phyloP scores from a whole-genome alignment of 371 early-diverging fungal species.

The Smittium mucronatum region DNA sequence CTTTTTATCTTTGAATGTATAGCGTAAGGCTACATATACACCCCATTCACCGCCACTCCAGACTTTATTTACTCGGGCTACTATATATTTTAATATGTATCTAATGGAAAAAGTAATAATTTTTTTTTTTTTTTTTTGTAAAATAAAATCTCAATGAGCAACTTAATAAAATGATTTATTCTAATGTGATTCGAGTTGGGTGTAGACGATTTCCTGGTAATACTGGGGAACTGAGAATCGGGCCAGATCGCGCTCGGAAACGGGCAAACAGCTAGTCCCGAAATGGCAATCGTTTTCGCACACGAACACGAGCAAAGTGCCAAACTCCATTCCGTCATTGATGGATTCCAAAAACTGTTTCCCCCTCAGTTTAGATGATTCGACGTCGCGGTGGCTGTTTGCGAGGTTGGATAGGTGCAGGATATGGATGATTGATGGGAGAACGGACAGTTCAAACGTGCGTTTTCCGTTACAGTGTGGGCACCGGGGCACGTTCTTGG shows the following conservation, averaged over 20 bases:
- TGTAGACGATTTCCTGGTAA: constrained; percentile 48
- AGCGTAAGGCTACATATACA: no score
- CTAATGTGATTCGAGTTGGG: constrained; percentile 47
- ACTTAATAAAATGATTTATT: no score
- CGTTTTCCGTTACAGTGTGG: constrained; percentile 53
- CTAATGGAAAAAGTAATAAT: no score
- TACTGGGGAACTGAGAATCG: constrained; percentile 31
- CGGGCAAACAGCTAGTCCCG: constrained; percentile 16
- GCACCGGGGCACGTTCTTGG: constrained; percentile 40
- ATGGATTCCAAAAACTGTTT: constrained; percentile 35
- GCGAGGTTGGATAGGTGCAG: constrained; percentile 33
- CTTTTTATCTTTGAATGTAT: no score
- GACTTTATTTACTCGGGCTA: no score
- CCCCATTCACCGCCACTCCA: no score
- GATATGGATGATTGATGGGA: constrained; percentile 56
- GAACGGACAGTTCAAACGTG: constrained; percentile 82
- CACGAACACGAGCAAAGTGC: constrained; percentile 69
- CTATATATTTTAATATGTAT: no score
- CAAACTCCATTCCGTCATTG: constrained; percentile 83
- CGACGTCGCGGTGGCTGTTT: not conserved
- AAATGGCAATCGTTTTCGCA: constrained; percentile 67
- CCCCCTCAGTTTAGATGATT: constrained; percentile 20
- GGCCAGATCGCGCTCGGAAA: constrained; percentile 15
- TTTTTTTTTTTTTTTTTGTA: no score
- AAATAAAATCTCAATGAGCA: no score